phyloP scores from a whole-genome alignment of 1,139 yeast genomes.

The Suhomyces chickasaworum region DNA sequence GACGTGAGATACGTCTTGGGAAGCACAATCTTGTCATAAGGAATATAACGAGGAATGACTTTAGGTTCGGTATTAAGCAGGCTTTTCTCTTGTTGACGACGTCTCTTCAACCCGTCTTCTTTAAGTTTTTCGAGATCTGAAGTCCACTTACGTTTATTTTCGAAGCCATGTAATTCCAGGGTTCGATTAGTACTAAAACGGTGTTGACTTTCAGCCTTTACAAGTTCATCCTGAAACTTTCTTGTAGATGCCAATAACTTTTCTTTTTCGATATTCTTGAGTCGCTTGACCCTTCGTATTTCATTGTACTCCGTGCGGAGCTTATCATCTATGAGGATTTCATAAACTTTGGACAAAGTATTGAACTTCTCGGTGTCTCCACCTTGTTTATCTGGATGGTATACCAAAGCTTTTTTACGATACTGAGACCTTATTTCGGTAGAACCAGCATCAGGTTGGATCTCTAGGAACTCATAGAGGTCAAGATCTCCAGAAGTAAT shows the following conservation, averaged over 20 bases:
- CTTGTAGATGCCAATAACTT: slow-evolving; percentile 30
- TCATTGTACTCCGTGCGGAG: slow-evolving; percentile 41
- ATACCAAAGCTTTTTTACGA: slow-evolving; percentile 24
- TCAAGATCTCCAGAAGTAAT: slow-evolving; percentile 36
- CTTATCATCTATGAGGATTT: slow-evolving; percentile 35
- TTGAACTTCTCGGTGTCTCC: slow-evolving; percentile 41
- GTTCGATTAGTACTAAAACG: slow-evolving; percentile 9
- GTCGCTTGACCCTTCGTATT: slow-evolving; percentile 22
- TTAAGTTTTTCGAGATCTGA: slow-evolving; percentile 30
- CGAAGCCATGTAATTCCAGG: slow-evolving; percentile 8
- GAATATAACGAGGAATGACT: slow-evolving; percentile 17
- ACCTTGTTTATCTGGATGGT: slow-evolving; percentile 53
- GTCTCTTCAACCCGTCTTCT: slow-evolving; percentile 34
- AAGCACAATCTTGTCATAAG: slow-evolving; percentile 24
- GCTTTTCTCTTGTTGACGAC: slow-evolving; percentile 26
- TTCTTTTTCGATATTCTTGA: slow-evolving; percentile 17
- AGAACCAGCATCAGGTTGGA: slow-evolving; percentile 23
- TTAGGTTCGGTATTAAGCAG: neutral
- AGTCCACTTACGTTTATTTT: slow-evolving; percentile 14
- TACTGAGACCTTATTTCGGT: slow-evolving; percentile 22
- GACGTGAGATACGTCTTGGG: slow-evolving; percentile 7
- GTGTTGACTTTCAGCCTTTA: slow-evolving; percentile 29
- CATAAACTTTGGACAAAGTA: slow-evolving; percentile 39
- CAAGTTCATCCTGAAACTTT: slow-evolving; percentile 37
- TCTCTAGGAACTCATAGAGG: slow-evolving; percentile 36